Evolutionary conservation across 2,329 filamentous ascomycete species (phyloP).

Genomic region (Pyrenophora tritici-repentis): DNA sequence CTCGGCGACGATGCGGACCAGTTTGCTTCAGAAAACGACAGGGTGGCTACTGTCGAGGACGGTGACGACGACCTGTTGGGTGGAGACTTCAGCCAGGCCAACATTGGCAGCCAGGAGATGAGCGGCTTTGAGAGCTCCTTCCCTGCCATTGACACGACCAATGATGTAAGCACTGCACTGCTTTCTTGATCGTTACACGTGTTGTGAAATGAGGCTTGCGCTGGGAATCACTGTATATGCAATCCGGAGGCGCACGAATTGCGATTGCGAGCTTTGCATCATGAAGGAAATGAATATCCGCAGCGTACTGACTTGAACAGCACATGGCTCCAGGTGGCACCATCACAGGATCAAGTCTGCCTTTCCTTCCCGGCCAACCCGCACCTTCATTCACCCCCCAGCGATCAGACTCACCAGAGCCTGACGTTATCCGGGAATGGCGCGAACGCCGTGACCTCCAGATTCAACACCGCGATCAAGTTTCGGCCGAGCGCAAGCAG

Average conservation of each 20-base stretch:
- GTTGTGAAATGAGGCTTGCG: neutral
- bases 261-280: neutral
- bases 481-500: slow-evolving; percentile 79
- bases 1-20: slow-evolving; percentile 92
- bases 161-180: slow-evolving; percentile 63
- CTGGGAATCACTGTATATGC: neutral
- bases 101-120: slow-evolving; percentile 53
- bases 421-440: slow-evolving; percentile 88
- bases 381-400: slow-evolving; percentile 49
- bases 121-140: slow-evolving; percentile 84
- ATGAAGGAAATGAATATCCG: neutral
- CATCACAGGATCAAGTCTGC: slow-evolving; percentile 72
- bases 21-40: slow-evolving; percentile 79
- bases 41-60: slow-evolving; percentile 65
- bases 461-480: slow-evolving; percentile 81
- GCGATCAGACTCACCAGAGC: slow-evolving; percentile 77
- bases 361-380: slow-evolving; percentile 55
- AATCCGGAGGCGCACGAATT: neutral
- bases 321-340: slow-evolving; percentile 74
- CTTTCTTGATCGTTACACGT: slow-evolving; percentile 1
- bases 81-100: slow-evolving; percentile 56
- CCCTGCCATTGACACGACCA: slow-evolving; percentile 76
- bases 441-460: slow-evolving; percentile 84
- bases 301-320: slow-evolving; percentile 50
- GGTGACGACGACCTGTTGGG: slow-evolving; percentile 74